A percentile compares a stretch with the other conserved stretches of the same genome.
phyloP scores from a whole-genome alignment of 495 filamentous ascomycete genomes.

The Glonium stellatum region DNA sequence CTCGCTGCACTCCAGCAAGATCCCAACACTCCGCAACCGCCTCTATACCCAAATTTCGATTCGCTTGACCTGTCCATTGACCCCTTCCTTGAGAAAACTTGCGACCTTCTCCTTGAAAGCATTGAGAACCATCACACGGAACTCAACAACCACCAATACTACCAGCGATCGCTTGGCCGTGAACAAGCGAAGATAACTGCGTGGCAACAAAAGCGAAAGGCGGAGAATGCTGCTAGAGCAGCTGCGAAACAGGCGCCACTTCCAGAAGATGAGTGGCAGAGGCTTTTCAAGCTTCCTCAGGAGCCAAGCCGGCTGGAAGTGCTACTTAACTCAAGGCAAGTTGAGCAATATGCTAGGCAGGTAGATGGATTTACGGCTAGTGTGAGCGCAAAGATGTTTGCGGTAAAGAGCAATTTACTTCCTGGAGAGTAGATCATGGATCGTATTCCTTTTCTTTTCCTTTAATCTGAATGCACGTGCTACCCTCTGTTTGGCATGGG shows the following conservation, averaged over 20 bases:
- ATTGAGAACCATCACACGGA: slow-evolving; percentile 98
- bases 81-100: slow-evolving; percentile 97
- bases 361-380: slow-evolving; percentile 92
- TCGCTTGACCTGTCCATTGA: slow-evolving; percentile 86
- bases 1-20: slow-evolving; percentile 63
- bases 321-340: slow-evolving; percentile 87
- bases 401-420: slow-evolving; percentile 61
- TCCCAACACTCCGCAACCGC: slow-evolving; percentile 43
- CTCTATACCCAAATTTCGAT: slow-evolving; percentile 81
- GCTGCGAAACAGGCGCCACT: slow-evolving; percentile 82
- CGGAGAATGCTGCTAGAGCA: slow-evolving; percentile 77
- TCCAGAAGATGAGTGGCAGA: slow-evolving; percentile 96
- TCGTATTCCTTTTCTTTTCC: not conserved
- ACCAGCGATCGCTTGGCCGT: slow-evolving; percentile 87
- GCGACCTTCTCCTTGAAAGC: slow-evolving; percentile 87
- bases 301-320: slow-evolving; percentile 89
- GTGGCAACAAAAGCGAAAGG: slow-evolving; percentile 93
- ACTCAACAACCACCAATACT: slow-evolving; percentile 98
- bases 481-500: slow-evolving; percentile 19
- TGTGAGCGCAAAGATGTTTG: slow-evolving; percentile 96
- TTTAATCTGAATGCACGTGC: slow-evolving; percentile 9
- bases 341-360: slow-evolving; percentile 96
- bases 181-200: slow-evolving; percentile 94
- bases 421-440: slow-evolving; percentile 34
- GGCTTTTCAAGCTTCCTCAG: slow-evolving; percentile 90